Percentiles rank a stretch among this genome's conserved stretches.
Conservation (phyloP, 2,329 filamentous ascomycete species). For the Talaromyces piceae region DNA sequence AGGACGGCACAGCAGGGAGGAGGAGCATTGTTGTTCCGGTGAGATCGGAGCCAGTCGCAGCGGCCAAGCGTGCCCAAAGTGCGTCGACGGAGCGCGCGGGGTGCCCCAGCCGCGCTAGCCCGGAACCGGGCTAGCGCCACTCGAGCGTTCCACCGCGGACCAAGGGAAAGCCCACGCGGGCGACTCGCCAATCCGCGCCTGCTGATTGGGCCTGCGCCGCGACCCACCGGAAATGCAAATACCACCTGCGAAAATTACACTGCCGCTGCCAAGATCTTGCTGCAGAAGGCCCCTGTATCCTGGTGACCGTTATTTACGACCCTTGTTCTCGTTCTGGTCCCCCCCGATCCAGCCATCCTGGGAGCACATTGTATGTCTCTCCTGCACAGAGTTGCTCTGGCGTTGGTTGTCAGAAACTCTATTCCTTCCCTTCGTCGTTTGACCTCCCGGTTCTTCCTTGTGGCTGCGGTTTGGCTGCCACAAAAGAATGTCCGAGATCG, state of each 20-base stretch:
- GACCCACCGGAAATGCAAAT: neutral
- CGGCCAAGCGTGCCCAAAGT: too few species aligned
- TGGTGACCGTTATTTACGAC: neutral
- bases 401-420: too few species aligned
- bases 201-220: neutral
- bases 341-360: too few species aligned
- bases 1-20: neutral
- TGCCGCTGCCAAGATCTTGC: neutral
- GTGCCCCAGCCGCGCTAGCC: neutral
- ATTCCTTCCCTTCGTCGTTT: too few species aligned
- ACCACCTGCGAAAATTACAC: neutral
- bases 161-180: neutral
- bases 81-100: neutral
- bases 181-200: neutral
- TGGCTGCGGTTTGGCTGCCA: too few species aligned
- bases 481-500: neutral
- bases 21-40: constrained; percentile 7
- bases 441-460: too few species aligned
- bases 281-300: neutral
- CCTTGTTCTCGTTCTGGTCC: too few species aligned
- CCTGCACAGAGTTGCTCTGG: too few species aligned
- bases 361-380: too few species aligned
- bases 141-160: neutral
- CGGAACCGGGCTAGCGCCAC: neutral
- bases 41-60: neutral